Evolutionary conservation across 2,329 filamentous ascomycete genomes (phyloP).

Genomic region (Botryosphaeria dothidea): DNA sequence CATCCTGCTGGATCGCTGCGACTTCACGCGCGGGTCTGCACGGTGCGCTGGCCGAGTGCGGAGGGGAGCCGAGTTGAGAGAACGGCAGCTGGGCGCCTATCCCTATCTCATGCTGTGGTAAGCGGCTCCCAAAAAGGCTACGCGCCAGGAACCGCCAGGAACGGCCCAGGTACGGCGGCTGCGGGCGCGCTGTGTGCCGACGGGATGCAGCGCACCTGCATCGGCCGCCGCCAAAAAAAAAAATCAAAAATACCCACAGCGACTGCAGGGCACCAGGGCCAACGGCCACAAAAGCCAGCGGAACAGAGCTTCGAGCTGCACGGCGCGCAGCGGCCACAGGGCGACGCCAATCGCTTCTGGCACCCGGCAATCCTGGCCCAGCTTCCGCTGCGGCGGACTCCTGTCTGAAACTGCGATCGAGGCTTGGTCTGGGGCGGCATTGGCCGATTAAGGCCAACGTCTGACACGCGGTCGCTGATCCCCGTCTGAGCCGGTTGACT

Average conservation of each 20-base stretch:
- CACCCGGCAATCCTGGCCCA: slow-evolving; percentile 15
- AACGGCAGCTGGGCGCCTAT: not conserved
- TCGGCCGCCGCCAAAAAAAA: not conserved
- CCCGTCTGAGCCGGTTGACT: not conserved
- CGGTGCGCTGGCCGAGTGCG: slow-evolving; percentile 1
- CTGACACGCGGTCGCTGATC: slow-evolving; percentile 7
- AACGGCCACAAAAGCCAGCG: not conserved
- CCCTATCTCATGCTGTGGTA: slow-evolving; percentile 1
- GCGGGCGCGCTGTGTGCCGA: not conserved
- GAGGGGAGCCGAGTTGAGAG: not conserved
- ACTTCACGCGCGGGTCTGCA: not conserved
- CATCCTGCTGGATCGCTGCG: not conserved
- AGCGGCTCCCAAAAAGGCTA: slow-evolving; percentile 3
- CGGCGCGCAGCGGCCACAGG: not conserved
- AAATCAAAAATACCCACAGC: not conserved
- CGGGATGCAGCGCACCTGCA: slow-evolving; percentile 12
- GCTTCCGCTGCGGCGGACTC: slow-evolving; percentile 15
- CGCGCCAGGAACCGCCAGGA: not conserved
- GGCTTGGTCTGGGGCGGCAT: slow-evolving; percentile 3
- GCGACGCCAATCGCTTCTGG: not conserved
- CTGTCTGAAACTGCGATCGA: slow-evolving; percentile 13
- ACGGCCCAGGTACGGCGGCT: slow-evolving; percentile 6
- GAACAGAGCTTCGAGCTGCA: no score
- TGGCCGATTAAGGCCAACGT: slow-evolving; percentile 1
- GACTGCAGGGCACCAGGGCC: not conserved